Conservation (phyloP, 202 grass and related monocot genomes). For the Carex arenaria region DNA sequence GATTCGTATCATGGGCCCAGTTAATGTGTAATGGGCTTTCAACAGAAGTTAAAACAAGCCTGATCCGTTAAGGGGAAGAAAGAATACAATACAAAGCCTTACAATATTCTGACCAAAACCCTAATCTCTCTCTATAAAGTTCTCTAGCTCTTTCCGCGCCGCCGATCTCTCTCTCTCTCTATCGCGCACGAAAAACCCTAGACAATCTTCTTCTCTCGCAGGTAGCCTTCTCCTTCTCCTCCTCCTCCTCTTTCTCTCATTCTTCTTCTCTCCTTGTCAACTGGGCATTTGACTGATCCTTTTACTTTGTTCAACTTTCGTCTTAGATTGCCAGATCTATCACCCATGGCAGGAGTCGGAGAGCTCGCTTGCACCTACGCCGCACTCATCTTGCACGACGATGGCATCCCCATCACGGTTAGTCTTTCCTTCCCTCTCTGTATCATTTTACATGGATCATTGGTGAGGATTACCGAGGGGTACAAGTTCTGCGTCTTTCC, state of each 20-base stretch:
- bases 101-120: not conserved
- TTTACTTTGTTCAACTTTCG: not conserved
- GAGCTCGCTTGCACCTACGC: slow-evolving; percentile 49
- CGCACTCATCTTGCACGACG: slow-evolving; percentile 40
- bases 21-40: not conserved
- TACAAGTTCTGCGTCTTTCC: not conserved
- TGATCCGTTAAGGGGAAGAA: not conserved
- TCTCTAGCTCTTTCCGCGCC: not conserved
- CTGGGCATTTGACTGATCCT: not conserved
- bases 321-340: not conserved
- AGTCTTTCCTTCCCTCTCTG: not conserved
- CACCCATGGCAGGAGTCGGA: slow-evolving; percentile 20
- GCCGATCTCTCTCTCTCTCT: slow-evolving; percentile 17
- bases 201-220: not conserved
- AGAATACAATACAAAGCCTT: not conserved
- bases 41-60: not conserved
- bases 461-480: not conserved
- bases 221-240: not conserved
- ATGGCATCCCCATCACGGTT: slow-evolving; percentile 42
- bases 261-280: not conserved
- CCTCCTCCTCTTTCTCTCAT: not conserved
- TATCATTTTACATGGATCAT: too few relatives aligned
- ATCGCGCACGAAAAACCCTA: slow-evolving; percentile 11
- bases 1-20: not conserved
- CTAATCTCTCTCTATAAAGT: slow-evolving; percentile 18